These are phyloP conservation scores for Uncinocarpus reesii DNA, from an alignment of 2,329 filamentous ascomycete genomes.

Conservation along the genomic window DNA sequence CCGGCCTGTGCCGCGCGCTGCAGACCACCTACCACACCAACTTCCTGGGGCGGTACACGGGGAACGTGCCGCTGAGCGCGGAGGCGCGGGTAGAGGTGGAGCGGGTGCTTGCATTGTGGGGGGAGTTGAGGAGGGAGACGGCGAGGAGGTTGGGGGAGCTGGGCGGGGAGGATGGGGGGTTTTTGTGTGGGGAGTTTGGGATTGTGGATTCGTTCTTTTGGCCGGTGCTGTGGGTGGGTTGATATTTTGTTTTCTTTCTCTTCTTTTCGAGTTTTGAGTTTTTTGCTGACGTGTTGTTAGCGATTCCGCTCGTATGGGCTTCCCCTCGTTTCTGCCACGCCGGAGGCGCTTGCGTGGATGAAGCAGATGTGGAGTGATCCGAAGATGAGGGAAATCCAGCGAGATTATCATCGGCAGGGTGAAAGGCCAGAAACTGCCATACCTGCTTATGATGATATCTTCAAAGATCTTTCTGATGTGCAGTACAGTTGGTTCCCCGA, in stretches of 20 bases:
- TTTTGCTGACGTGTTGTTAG: conserved; percentile 15
- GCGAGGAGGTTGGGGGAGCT: conserved; percentile 20
- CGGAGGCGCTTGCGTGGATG: conserved; percentile 26
- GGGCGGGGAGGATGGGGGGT: conserved; percentile 26
- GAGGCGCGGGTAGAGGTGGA: conserved; percentile 22
- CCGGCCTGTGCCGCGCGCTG: conserved; percentile 23
- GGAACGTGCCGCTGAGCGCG: conserved; percentile 24
- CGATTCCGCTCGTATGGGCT: conserved; percentile 28
- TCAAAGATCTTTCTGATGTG: conserved; percentile 21
- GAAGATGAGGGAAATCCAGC: conserved; percentile 18
- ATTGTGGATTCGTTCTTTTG: conserved; percentile 34
- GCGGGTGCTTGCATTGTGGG: conserved; percentile 24
- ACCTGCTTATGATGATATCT: conserved; percentile 27
- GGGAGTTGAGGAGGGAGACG: conserved; percentile 21
- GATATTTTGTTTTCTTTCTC: conserved; percentile 2
- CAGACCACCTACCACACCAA: conserved; percentile 23
- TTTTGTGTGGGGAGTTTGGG: conserved; percentile 30
- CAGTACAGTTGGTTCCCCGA: conserved; percentile 22
- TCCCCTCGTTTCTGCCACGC: conserved; percentile 22
- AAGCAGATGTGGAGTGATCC: conserved; percentile 28
- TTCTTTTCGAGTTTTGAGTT: not conserved
- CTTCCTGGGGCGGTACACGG: conserved; percentile 25
- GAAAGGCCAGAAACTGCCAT: conserved; percentile 24
- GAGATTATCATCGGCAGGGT: conserved; percentile 24
- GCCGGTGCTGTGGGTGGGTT: conserved; percentile 30